Base-by-base conservation (phyloP, 352 stramenopile species). In the Phytophthora quininea region DNA sequence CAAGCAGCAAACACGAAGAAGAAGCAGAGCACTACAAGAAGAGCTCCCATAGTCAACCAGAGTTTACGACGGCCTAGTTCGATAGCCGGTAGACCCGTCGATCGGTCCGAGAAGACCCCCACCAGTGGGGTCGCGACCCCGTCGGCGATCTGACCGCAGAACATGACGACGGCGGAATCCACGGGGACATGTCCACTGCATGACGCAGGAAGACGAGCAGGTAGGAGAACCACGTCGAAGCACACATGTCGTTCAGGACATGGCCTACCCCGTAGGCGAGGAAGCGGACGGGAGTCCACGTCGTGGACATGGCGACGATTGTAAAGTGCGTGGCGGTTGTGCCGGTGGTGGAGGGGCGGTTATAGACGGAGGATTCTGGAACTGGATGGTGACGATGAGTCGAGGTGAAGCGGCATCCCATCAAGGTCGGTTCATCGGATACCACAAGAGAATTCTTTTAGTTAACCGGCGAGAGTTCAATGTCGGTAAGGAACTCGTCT, bases 231-330 rank as follows among this genome's bases (percentile, higher is more conserved):
- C 88, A 96, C 55, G 84, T 93, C 49, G 85, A 91, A 27, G 88
- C 88, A 65, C 88, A 96, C 87, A 96, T 93, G 68, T 96, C 88
- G 64, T 96, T 96, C 9, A 94, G 78, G 32, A 96, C 86, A 55
- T 96, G 86, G 58, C 88, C 88, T 4, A 96, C 86, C 62, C 83
- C 86, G 54, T 96, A 96, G 3, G 84, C 75, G 8, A 96, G 54
- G 61, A 84, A 92, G 48, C 79, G 79, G 45, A 66, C 53, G 7
- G 71, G 64, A 24, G 84, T 91, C 84, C 86, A 95, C 61, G 83
- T 58, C 30, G 65, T 69, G 45, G 67, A 45, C 62, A 3, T 30
- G 7, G 12, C 15, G 51, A 19, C 11, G 30, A 24, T 9, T 35
- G 40, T 40, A 40, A 6, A 30, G 24, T 35, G 35, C 9, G 42